These are phyloP conservation scores for Pseudomassariella vexata DNA, from an alignment of 2,329 filamentous ascomycete species.

Conservation along the genomic window DNA sequence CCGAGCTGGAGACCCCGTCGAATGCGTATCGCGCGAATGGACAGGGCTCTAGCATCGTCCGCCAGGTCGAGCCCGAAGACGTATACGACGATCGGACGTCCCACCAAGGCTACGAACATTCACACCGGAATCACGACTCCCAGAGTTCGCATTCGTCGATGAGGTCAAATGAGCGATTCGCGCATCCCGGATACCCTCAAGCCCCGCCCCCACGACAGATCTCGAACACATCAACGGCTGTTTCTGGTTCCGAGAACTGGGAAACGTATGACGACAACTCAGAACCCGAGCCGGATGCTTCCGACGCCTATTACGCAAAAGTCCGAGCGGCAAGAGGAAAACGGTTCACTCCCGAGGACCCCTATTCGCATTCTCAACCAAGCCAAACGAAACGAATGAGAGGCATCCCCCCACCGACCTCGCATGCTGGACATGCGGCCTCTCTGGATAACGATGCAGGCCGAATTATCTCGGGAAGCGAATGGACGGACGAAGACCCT, in stretches of 20 bases:
- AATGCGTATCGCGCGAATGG: constrained; percentile 44
- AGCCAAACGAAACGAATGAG: constrained; percentile 48
- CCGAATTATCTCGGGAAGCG: constrained; percentile 57
- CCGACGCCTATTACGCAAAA: constrained; percentile 76
- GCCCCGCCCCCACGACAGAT: constrained; percentile 55
- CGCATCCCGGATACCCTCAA: constrained; percentile 31
- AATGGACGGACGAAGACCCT: constrained; percentile 62
- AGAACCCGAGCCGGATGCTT: constrained; percentile 68
- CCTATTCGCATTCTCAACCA: constrained; percentile 30
- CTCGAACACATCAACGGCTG: constrained; percentile 68
- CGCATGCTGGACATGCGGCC: constrained; percentile 40
- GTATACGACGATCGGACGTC: constrained; percentile 68
- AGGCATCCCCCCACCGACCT: constrained; percentile 42
- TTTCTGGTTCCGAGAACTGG: constrained; percentile 92
- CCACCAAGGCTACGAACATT: constrained; percentile 27
- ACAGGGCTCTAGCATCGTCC: constrained; percentile 49
- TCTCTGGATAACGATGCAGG: constrained; percentile 56
- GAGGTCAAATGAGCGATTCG: constrained; percentile 29
- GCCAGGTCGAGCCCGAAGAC: constrained; percentile 69
- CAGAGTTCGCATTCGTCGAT: constrained; percentile 31
- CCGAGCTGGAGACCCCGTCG: constrained; percentile 44
- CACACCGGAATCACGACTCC: constrained; percentile 25
- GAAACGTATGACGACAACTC: constrained; percentile 89
- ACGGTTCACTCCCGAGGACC: constrained; percentile 48
- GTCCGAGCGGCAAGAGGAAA: constrained; percentile 64